Percentiles rank a stretch among this genome's conserved stretches.
These are phyloP conservation scores for Corchorus capsularis DNA, from an alignment of 345 rosid species.

Conservation along the genomic window DNA sequence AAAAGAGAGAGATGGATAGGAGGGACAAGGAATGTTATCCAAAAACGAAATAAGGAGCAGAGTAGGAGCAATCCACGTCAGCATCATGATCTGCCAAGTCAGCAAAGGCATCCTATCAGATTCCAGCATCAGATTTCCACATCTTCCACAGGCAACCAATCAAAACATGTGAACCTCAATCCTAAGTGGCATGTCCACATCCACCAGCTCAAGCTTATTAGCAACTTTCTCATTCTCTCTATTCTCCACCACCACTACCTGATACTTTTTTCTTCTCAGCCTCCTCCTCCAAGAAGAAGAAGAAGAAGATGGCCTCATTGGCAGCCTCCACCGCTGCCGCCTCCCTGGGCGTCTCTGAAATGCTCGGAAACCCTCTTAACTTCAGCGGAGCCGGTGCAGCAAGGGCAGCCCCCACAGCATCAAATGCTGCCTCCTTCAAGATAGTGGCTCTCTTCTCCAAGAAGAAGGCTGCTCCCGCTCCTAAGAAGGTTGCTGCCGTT, in stretches of 20 bases:
- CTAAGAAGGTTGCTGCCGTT: constrained; percentile 59
- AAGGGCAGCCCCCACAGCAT: constrained; percentile 55
- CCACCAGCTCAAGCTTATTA: constrained; percentile 70
- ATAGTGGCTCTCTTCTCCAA: constrained; percentile 79
- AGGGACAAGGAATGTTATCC: constrained; percentile 44
- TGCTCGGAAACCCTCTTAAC: constrained; percentile 78
- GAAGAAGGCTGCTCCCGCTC: constrained; percentile 72
- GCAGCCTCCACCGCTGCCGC: constrained; percentile 63
- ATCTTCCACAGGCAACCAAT: constrained; percentile 41
- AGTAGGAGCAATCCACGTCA: constrained; percentile 36
- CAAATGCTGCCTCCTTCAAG: constrained; percentile 65
- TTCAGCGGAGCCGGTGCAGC: constrained; percentile 45
- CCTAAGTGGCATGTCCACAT: constrained; percentile 50
- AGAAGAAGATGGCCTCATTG: constrained; percentile 48
- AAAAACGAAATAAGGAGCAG: constrained; percentile 14
- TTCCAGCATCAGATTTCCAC: constrained; percentile 62
- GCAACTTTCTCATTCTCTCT: constrained; percentile 26
- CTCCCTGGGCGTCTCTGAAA: constrained; percentile 83
- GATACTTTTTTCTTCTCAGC: too few relatives aligned
- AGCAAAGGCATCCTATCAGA: constrained; percentile 52
- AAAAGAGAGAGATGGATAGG: constrained; percentile 23
- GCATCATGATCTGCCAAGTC: constrained; percentile 54
- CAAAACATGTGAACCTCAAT: constrained; percentile 27
- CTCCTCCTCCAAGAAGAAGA: too few relatives aligned
- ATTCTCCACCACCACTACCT: background rate